Conservation (phyloP, 768 basidiomycete species). For the Fibroporia radiculosa region DNA sequence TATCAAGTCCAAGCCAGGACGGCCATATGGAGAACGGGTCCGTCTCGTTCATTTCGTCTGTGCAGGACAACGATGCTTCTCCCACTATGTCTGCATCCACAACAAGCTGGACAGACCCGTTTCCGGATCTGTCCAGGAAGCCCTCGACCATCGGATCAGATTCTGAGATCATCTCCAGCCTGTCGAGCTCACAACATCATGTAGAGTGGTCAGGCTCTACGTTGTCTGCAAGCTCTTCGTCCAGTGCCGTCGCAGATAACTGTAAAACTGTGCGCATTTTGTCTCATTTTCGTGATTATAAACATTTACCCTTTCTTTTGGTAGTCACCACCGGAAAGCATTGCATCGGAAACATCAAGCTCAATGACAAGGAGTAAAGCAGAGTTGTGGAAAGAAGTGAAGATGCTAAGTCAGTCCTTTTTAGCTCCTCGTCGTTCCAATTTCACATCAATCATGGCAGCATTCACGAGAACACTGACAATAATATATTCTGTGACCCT, state of each 20-base stretch:
- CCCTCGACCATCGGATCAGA: conserved; percentile 5
- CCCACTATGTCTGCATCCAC: conserved; percentile 27
- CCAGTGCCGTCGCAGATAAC: conserved; percentile 18
- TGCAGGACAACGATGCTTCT: conserved; percentile 31
- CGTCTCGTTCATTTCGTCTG: conserved; percentile 33
- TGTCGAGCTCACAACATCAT: conserved; percentile 4
- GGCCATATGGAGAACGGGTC: conserved; percentile 38
- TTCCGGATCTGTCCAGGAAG: conserved; percentile 20
- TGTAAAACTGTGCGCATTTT: conserved; percentile 14
- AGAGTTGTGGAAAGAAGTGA: conserved; percentile 90
- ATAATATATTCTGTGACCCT: conserved; percentile 82
- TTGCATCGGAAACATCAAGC: conserved; percentile 4
- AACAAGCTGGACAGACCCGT: conserved; percentile 38
- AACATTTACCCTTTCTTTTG: background rate
- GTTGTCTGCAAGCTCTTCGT: conserved; percentile 28
- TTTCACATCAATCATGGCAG: conserved; percentile 29
- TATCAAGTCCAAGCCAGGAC: conserved; percentile 25
- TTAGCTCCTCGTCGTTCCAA: background rate
- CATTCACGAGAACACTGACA: conserved; percentile 82
- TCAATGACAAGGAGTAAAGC: conserved; percentile 46
- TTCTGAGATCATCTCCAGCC: background rate
- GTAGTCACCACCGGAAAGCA: conserved; percentile 20
- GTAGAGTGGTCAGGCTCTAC: conserved; percentile 33
- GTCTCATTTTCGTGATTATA: background rate
- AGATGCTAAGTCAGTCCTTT: conserved; percentile 63